These are phyloP conservation scores for Backusella mclennaniae DNA, from an alignment of 192 early-diverging fungal species.

Conservation along the genomic window DNA sequence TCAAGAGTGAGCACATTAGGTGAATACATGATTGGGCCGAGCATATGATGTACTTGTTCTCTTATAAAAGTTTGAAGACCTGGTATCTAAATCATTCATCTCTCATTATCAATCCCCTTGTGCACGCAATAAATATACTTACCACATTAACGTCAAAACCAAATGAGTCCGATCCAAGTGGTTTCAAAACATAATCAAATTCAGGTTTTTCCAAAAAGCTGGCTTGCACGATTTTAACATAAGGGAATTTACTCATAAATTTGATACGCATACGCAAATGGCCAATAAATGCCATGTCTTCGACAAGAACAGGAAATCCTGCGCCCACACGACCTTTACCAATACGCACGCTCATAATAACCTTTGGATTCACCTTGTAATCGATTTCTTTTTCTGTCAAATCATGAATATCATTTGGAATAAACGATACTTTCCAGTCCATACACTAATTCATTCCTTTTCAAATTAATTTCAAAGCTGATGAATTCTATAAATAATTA, in stretches of 20 bases:
- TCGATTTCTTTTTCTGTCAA: constrained; percentile 47
- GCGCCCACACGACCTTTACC: constrained; percentile 74
- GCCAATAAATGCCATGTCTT: constrained; percentile 68
- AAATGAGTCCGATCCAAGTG: constrained; percentile 64
- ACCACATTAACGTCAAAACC: constrained; percentile 72
- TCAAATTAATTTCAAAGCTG: background rate
- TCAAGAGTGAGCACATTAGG: constrained; percentile 37
- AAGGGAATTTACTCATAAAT: constrained; percentile 71
- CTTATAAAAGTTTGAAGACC: constrained; percentile 64
- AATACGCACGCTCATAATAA: constrained; percentile 72
- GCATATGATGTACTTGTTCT: constrained; percentile 53
- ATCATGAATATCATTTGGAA: constrained; percentile 64
- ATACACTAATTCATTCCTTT: constrained; percentile 36
- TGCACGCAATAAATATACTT: background rate
- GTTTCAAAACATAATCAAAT: constrained; percentile 80
- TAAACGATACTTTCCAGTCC: constrained; percentile 79
- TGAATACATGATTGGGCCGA: constrained; percentile 46
- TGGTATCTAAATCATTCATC: constrained; percentile 42
- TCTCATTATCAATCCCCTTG: background rate
- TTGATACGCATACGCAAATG: constrained; percentile 68
- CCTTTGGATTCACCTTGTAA: constrained; percentile 65
- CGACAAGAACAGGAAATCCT: constrained; percentile 71
- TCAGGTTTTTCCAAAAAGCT: constrained; percentile 70
- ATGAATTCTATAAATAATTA: background rate
- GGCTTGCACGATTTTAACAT: constrained; percentile 66